Conservation (phyloP, 2,329 filamentous ascomycete species). For the Xylaria sp. region DNA sequence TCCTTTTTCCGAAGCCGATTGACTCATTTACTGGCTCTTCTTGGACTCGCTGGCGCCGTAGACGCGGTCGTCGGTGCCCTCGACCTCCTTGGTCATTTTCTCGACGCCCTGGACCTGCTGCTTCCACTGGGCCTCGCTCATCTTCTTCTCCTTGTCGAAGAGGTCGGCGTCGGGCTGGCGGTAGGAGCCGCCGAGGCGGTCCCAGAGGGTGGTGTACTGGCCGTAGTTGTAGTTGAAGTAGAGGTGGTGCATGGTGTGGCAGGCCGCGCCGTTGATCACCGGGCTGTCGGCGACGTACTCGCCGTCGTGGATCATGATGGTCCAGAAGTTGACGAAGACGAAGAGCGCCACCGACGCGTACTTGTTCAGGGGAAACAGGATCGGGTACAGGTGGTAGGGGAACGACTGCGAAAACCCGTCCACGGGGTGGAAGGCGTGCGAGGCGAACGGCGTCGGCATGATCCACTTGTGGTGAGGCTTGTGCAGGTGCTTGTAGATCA, state of each 20-base stretch:
- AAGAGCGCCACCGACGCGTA: conserved; percentile 87
- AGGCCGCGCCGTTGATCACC: conserved; percentile 94
- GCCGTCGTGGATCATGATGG: conserved; percentile 94
- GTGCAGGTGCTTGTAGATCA: conserved; percentile 87
- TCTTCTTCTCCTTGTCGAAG: conserved; percentile 86
- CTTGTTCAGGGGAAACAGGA: conserved; percentile 93
- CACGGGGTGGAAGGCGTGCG: conserved; percentile 93
- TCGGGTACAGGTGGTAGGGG: conserved; percentile 93
- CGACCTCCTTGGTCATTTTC: conserved; percentile 68
- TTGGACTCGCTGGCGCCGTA: conserved; percentile 61
- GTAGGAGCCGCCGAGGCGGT: conserved; percentile 88
- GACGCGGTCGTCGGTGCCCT: conserved; percentile 64
- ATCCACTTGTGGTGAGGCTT: conserved; percentile 99
- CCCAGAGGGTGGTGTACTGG: conserved; percentile 93
- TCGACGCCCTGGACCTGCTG: conserved; percentile 72
- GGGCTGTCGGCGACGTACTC: conserved; percentile 92
- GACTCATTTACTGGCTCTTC: conserved; percentile 56
- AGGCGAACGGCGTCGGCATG: conserved; percentile 94
- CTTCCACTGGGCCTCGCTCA: conserved; percentile 83
- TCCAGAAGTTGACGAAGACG: conserved; percentile 96
- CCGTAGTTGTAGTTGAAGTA: conserved; percentile 94
- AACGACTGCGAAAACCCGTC: conserved; percentile 90
- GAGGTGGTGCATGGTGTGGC: conserved; percentile 91
- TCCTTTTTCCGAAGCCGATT: background rate
- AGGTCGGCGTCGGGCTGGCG: conserved; percentile 85